These are phyloP conservation scores for Chytriomyces confervae DNA, from an alignment of 192 early-diverging fungal genomes.

Conservation along the genomic window DNA sequence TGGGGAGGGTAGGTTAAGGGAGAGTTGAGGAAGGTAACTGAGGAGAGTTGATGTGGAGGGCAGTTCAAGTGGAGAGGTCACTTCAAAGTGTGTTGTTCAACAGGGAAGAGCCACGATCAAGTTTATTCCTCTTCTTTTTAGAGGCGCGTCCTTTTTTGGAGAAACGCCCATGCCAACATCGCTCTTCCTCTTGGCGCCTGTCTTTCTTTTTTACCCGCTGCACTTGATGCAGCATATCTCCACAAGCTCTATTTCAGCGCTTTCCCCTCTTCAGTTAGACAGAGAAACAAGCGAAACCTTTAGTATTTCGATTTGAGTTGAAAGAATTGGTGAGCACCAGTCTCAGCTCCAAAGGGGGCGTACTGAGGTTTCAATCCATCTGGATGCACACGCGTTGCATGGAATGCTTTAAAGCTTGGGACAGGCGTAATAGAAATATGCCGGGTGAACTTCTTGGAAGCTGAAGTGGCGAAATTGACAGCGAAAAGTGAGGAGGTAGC, in stretches of 20 bases:
- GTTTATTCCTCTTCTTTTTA: neutral
- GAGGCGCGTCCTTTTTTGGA: neutral
- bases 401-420: neutral
- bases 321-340: neutral
- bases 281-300: neutral
- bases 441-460: conserved; percentile 21
- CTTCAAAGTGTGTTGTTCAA: too few relatives aligned
- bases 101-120: neutral
- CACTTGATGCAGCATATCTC: neutral
- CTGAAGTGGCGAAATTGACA: neutral
- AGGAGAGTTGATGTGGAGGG: too few relatives aligned
- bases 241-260: conserved; percentile 6
- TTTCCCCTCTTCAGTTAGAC: neutral
- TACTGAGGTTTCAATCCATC: conserved; percentile 26
- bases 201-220: neutral
- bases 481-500: too few relatives aligned
- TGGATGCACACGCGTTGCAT: conserved; percentile 15
- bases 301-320: too few relatives aligned
- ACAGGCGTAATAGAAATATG: conserved; percentile 20
- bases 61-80: too few relatives aligned
- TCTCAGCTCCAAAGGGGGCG: conserved; percentile 3
- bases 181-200: neutral
- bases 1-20: too few relatives aligned
- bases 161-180: neutral
- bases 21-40: too few relatives aligned